Conservation (phyloP, 108 stramenopile genomes). For the Hondaea fermentalgiana region DNA sequence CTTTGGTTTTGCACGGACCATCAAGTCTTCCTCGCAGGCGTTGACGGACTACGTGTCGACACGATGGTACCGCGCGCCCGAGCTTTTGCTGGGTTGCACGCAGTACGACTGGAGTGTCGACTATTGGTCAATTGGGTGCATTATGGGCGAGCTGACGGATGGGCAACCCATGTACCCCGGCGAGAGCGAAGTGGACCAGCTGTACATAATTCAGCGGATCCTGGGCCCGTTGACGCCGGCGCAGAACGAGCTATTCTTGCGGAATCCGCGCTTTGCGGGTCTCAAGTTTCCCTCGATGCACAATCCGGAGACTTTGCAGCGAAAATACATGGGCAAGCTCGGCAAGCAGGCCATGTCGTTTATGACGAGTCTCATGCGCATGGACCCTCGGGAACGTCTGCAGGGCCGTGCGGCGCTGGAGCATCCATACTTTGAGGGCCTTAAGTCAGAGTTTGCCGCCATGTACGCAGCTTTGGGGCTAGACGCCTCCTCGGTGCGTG, state of each 20-base stretch:
- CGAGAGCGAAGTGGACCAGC: slow-evolving; percentile 62
- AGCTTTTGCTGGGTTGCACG: slow-evolving; percentile 55
- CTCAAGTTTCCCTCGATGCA: slow-evolving; percentile 56
- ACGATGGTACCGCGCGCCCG: slow-evolving; percentile 62
- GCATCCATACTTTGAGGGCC: slow-evolving; percentile 41
- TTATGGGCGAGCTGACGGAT: slow-evolving; percentile 60
- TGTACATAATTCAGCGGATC: slow-evolving; percentile 55
- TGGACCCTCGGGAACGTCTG: slow-evolving; percentile 31
- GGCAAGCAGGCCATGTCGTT: slow-evolving; percentile 45
- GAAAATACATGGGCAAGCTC: slow-evolving; percentile 49
- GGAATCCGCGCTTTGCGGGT: slow-evolving; percentile 53
- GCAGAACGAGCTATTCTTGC: slow-evolving; percentile 50
- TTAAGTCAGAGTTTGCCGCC: slow-evolving; percentile 6
- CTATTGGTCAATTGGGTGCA: slow-evolving; percentile 63
- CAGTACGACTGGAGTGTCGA: slow-evolving; percentile 49
- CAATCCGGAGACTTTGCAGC: slow-evolving; percentile 55
- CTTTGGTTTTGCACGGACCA: slow-evolving; percentile 53
- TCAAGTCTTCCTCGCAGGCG: slow-evolving; percentile 13
- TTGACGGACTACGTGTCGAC: slow-evolving; percentile 64
- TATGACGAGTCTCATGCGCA: slow-evolving; percentile 34
- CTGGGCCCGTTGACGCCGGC: slow-evolving; percentile 26
- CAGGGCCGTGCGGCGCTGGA: slow-evolving; percentile 7
- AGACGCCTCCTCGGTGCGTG: neutral
- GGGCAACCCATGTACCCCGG: slow-evolving; percentile 62
- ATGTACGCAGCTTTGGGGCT: neutral